phyloP scores from a whole-genome alignment of 495 filamentous ascomycete species.

The Annulohypoxylon stygium region DNA sequence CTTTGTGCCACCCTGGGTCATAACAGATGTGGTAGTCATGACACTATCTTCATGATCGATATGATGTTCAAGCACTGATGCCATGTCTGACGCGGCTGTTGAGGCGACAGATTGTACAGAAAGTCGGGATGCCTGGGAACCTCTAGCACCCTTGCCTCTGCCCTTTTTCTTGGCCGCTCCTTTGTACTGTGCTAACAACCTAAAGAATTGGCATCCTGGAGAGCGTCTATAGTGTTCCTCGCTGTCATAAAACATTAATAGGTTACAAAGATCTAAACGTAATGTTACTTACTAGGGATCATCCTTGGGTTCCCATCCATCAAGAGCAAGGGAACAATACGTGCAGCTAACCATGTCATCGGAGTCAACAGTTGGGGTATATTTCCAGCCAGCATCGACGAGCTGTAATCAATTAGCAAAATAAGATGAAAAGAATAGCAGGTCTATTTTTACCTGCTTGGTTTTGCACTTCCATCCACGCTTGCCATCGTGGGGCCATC shows the following conservation, averaged over 20 bases:
- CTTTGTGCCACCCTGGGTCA: slow-evolving; percentile 66
- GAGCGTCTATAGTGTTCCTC: slow-evolving; percentile 87
- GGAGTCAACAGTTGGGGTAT: slow-evolving; percentile 82
- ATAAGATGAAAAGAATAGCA: neutral
- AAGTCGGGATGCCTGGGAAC: slow-evolving; percentile 77
- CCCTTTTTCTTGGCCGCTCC: slow-evolving; percentile 61
- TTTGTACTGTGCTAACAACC: slow-evolving; percentile 59
- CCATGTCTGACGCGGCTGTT: slow-evolving; percentile 64
- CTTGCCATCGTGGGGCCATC: slow-evolving; percentile 92
- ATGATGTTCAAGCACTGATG: slow-evolving; percentile 47
- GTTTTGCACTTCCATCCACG: slow-evolving; percentile 88
- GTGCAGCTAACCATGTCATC: slow-evolving; percentile 88
- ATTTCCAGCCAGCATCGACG: slow-evolving; percentile 92
- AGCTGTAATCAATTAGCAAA: slow-evolving; percentile 70
- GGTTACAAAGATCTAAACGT: slow-evolving; percentile 28
- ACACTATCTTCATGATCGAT: slow-evolving; percentile 76
- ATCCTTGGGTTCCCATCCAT: slow-evolving; percentile 93
- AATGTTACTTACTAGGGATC: slow-evolving; percentile 77
- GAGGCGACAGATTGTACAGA: slow-evolving; percentile 76
- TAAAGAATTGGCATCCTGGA: slow-evolving; percentile 86
- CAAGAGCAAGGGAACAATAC: slow-evolving; percentile 87
- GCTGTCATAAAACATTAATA: slow-evolving; percentile 62
- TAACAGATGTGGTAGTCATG: slow-evolving; percentile 70
- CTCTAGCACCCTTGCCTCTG: slow-evolving; percentile 65
- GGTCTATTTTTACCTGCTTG: slow-evolving; percentile 73